phyloP scores from a whole-genome alignment of 1,139 yeast genomes.

The Debaryomyces coudertii region DNA sequence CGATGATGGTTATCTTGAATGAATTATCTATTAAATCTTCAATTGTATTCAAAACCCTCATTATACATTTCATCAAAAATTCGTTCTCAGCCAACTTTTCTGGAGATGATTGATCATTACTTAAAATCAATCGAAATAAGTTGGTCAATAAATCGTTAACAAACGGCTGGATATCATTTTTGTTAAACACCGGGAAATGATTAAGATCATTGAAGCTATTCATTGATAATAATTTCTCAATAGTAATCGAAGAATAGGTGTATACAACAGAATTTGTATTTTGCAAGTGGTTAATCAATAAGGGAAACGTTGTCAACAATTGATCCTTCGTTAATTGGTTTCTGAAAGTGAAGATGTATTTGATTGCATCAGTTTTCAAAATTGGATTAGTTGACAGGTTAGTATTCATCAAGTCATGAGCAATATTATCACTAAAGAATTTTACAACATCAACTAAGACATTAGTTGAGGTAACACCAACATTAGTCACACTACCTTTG shows the following conservation, averaged over 20 bases:
- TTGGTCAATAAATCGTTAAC: slow-evolving; percentile 58
- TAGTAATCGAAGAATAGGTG: slow-evolving; percentile 91
- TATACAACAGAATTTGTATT: slow-evolving; percentile 76
- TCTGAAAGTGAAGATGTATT: slow-evolving; percentile 85
- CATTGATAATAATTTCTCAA: slow-evolving; percentile 83
- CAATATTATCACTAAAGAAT: slow-evolving; percentile 80
- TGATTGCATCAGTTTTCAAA: slow-evolving; percentile 88
- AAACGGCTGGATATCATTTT: slow-evolving; percentile 61
- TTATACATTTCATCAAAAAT: slow-evolving; percentile 82
- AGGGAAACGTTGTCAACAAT: slow-evolving; percentile 76
- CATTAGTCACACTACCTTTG: slow-evolving; percentile 79
- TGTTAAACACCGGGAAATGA: slow-evolving; percentile 62
- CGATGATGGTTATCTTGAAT: slow-evolving; percentile 52
- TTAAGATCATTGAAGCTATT: slow-evolving; percentile 55
- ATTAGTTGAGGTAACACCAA: slow-evolving; percentile 90
- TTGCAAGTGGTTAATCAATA: slow-evolving; percentile 69
- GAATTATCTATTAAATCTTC: slow-evolving; percentile 58
- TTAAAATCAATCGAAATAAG: slow-evolving; percentile 65
- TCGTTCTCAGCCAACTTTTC: slow-evolving; percentile 96
- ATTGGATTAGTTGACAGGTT: slow-evolving; percentile 59
- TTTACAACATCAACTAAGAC: slow-evolving; percentile 81
- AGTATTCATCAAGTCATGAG: slow-evolving; percentile 68
- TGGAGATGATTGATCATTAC: slow-evolving; percentile 50
- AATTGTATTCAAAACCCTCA: slow-evolving; percentile 78
- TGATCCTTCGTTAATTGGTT: slow-evolving; percentile 91